These are phyloP conservation scores for Leishmania arabica DNA, from an alignment of 208 protist species.

Conservation along the genomic window DNA sequence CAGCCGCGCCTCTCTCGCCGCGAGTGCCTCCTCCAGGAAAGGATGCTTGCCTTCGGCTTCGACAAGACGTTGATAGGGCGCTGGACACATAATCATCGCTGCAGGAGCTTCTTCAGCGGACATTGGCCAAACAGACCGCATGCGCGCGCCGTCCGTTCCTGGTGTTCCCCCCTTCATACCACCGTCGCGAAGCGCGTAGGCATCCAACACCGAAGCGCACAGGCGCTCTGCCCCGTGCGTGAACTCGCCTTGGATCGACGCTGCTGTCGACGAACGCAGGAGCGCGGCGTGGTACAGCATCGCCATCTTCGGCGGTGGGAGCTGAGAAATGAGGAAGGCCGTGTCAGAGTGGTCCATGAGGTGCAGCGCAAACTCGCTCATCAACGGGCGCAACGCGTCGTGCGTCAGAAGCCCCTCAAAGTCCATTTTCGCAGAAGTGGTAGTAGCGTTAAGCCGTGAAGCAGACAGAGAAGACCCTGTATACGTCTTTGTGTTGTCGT, in stretches of 20 bases:
- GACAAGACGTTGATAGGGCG: neutral
- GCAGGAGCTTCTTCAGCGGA: neutral
- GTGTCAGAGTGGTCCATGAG: slow-evolving; percentile 30
- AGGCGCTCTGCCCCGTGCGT: slow-evolving; percentile 17
- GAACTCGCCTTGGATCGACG: neutral
- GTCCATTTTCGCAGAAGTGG: slow-evolving; percentile 7
- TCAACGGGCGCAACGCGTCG: slow-evolving; percentile 24
- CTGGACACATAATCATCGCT: neutral
- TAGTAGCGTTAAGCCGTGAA: neutral
- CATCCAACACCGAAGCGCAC: slow-evolving; percentile 17
- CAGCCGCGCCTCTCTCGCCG: slow-evolving; percentile 8
- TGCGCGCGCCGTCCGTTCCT: no score
- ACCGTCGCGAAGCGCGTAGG: slow-evolving; percentile 8
- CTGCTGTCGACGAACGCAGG: neutral
- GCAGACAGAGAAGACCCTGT: neutral
- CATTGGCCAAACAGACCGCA: neutral
- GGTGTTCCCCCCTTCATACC: neutral
- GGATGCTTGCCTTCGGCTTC: neutral
- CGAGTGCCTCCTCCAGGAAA: slow-evolving; percentile 11
- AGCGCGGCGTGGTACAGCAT: slow-evolving; percentile 37
- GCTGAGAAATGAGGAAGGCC: slow-evolving; percentile 17
- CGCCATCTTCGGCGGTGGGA: slow-evolving; percentile 25
- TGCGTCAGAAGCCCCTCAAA: slow-evolving; percentile 25
- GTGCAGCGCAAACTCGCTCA: slow-evolving; percentile 23
- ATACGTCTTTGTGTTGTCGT: neutral